Base-by-base conservation (phyloP, 352 stramenopile species). In the Phytophthora sp. region DNA sequence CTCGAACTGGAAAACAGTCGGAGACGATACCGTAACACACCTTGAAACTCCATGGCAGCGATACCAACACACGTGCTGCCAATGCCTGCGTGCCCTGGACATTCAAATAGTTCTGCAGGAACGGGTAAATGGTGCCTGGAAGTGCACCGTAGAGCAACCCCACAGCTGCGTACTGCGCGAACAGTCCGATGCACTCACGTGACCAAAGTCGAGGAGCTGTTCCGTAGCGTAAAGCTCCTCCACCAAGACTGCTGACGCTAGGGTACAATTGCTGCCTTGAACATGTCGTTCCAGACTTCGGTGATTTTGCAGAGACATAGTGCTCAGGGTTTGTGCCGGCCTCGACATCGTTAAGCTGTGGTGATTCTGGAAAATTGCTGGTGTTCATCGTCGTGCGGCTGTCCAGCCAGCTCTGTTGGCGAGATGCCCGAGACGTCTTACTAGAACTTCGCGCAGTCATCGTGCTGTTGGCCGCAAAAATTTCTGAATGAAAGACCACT, bases 11-110 rank as follows among this genome's bases (percentile, higher is more conserved):
- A n/a, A 84, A 50, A 46, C 69, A 80, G 52, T 87, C 78, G 4
- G 78, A 73, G 4, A 87, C 42, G 12, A 83, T 68, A 28, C 77
- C 77, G 43, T 71, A 76, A 32, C 87, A 80, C 6, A 82, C 64
- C 54, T 85, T 87, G 59, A 87, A 77, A 10, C 64, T 83, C 74
- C 72, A 85, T 2, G 71, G 72, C 13, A 85, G 34, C 1, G 52
- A 7, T 18, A 81, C 38, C 17, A 84, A 59, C 21, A 54, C 58
- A 9, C 7, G 32, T 0, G 72, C 76, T 9, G 76, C 61, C 5
- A 60, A 45, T 10, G 54, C 44, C 21, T 64, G 39, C 5, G 44
- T 46, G 24, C 72, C 72, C 15, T 65, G 41, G 5, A 58, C 34
- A 48, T 83, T 78, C 5, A 85, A 52, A 54, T 85, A 85, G 3